A percentile compares a stretch with the other conserved stretches of the same genome.
Conservation (phyloP, 2,329 filamentous ascomycete genomes). For the Cephalotrichum gorgonifer region DNA sequence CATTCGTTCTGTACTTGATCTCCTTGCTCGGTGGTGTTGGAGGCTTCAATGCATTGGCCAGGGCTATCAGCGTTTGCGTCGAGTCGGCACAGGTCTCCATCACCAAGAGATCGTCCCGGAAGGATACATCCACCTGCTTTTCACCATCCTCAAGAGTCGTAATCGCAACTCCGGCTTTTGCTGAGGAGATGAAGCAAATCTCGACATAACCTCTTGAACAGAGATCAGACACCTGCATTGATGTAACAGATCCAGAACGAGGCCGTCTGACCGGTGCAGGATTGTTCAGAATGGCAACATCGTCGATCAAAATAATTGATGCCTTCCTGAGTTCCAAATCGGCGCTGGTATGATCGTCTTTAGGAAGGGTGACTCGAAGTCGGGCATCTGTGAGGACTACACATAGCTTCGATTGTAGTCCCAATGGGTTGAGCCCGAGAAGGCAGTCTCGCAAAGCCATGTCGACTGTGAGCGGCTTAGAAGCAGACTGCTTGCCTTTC, state of each 20-base stretch:
- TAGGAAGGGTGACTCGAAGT: conserved; percentile 56
- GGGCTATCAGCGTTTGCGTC: conserved; percentile 76
- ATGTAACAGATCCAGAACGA: conserved; percentile 10
- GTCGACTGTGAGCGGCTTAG: conserved; percentile 57
- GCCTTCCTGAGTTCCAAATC: conserved; percentile 66
- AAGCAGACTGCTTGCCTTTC: conserved; percentile 9
- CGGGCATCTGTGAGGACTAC: conserved; percentile 71
- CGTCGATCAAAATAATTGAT: conserved; percentile 74
- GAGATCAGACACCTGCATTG: conserved; percentile 40
- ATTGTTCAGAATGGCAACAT: conserved; percentile 33
- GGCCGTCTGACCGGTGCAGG: conserved; percentile 7
- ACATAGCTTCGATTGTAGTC: conserved; percentile 63
- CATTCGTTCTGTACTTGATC: conserved; percentile 76
- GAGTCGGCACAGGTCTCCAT: conserved; percentile 95
- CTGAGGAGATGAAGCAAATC: conserved; percentile 78
- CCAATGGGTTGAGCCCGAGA: conserved; percentile 73
- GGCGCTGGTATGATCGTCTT: conserved; percentile 52
- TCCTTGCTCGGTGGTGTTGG: conserved; percentile 74
- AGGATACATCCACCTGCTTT: conserved; percentile 65
- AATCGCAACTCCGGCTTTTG: conserved; percentile 56
- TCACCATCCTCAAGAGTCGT: conserved; percentile 40
- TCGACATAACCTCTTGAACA: conserved; percentile 69
- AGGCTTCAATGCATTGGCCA: conserved; percentile 71
- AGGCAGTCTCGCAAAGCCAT: conserved; percentile 73
- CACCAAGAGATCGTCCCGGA: conserved; percentile 78